A percentile compares a stretch with the other conserved stretches of the same genome.
Evolutionary conservation across 2,329 filamentous ascomycete species (phyloP).

Genomic region (Paracoccidioides brasiliensis): DNA sequence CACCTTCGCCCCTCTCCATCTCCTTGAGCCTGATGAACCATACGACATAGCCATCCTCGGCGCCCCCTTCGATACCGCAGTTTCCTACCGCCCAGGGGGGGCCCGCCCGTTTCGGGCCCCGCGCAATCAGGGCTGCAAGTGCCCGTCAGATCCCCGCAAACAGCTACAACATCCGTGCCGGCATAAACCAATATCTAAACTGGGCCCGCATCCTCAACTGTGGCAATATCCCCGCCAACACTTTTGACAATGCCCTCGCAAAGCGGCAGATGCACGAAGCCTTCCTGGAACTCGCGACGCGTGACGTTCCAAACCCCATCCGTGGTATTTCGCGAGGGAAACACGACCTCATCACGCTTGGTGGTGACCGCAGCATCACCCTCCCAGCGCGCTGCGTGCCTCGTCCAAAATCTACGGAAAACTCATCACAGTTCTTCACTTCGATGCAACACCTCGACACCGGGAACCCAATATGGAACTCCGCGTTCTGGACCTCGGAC

Average conservation of each 20-base stretch:
- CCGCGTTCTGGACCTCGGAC: constrained; percentile 56
- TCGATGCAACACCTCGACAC: constrained; percentile 70
- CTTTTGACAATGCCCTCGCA: constrained; percentile 74
- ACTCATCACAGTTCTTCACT: constrained; percentile 58
- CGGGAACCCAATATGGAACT: constrained; percentile 69
- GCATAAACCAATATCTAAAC: constrained; percentile 67
- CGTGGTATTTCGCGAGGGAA: constrained; percentile 23
- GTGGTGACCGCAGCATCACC: constrained; percentile 60
- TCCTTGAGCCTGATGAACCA: constrained; percentile 48
- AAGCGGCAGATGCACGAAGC: constrained; percentile 73
- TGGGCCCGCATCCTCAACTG: constrained; percentile 78
- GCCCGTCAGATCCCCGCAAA: constrained; percentile 66
- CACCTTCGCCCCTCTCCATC: constrained; percentile 57
- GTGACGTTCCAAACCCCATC: constrained; percentile 25
- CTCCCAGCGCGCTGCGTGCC: constrained; percentile 58
- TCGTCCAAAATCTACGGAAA: constrained; percentile 48
- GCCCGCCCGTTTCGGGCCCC: constrained; percentile 77
- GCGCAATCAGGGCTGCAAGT: constrained; percentile 74
- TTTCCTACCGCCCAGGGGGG: constrained; percentile 53
- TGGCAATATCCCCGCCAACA: constrained; percentile 77
- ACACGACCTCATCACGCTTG: constrained; percentile 52
- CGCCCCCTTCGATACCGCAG: constrained; percentile 61
- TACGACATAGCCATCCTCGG: constrained; percentile 64
- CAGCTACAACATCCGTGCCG: constrained; percentile 69
- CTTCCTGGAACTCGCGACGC: constrained; percentile 52